Percentiles rank a stretch among this genome's conserved stretches.
phyloP scores from a whole-genome alignment of 148 eudicot species.

The Amaranthus cruentus region DNA sequence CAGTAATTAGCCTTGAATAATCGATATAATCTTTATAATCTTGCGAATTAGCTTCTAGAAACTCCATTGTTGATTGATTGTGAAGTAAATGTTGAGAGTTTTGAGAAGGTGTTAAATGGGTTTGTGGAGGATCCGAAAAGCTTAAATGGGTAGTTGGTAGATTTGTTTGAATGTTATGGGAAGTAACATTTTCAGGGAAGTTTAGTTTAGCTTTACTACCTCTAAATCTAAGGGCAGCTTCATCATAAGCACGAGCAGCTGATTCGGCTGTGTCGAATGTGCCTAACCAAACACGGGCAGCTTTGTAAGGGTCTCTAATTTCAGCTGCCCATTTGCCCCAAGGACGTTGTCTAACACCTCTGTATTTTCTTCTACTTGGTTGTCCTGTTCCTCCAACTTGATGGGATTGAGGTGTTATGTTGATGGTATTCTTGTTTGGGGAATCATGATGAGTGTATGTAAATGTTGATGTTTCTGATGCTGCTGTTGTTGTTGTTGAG shows the following conservation, averaged over 20 bases:
- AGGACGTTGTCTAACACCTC: slow-evolving; percentile 78
- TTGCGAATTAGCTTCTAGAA: not conserved
- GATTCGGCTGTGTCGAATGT: slow-evolving; percentile 71
- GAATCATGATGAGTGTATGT: slow-evolving; percentile 25
- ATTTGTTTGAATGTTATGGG: slow-evolving; percentile 1
- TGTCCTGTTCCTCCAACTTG: not conserved
- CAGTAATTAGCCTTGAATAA: slow-evolving; percentile 26
- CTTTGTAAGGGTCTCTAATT: slow-evolving; percentile 67
- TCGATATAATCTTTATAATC: slow-evolving; percentile 30
- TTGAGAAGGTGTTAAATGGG: slow-evolving; percentile 4
- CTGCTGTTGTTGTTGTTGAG: slow-evolving; percentile 11
- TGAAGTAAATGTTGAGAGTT: not conserved
- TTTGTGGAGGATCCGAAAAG: slow-evolving; percentile 9
- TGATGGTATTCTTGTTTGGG: not conserved
- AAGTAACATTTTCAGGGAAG: slow-evolving; percentile 62
- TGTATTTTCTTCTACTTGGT: slow-evolving; percentile 50
- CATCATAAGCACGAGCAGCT: slow-evolving; percentile 73
- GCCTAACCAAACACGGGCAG: slow-evolving; percentile 78
- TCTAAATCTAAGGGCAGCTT: slow-evolving; percentile 58
- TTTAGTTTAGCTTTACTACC: slow-evolving; percentile 84
- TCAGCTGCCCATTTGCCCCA: slow-evolving; percentile 96
- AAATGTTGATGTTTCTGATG: slow-evolving; percentile 12
- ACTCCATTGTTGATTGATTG: slow-evolving; percentile 17
- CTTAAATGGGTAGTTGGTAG: slow-evolving; percentile 16
- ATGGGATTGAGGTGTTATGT: slow-evolving; percentile 10